Percentiles rank a stretch among this genome's conserved stretches.
phyloP scores from a whole-genome alignment of 345 rosid species.

The Rubroshorea leprosula region DNA sequence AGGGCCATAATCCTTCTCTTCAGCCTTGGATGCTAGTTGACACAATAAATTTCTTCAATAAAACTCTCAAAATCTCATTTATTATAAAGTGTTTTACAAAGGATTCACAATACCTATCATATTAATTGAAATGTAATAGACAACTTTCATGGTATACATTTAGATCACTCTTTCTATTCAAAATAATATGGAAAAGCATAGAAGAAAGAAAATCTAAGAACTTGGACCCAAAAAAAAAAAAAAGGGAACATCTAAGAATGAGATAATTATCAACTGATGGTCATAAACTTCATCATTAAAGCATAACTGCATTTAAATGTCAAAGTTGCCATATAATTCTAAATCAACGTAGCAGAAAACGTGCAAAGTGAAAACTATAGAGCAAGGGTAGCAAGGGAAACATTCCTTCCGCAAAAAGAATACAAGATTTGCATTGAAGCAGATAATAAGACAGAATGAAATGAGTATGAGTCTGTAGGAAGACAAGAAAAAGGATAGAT shows the following conservation, averaged over 20 bases:
- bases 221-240: too few species aligned
- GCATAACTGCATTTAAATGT: neutral
- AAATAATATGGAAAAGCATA: neutral
- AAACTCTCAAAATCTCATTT: neutral
- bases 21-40: neutral
- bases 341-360: too few species aligned
- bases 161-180: neutral
- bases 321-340: neutral
- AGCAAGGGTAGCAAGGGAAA: too few species aligned
- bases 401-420: too few species aligned
- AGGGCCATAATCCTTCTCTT: neutral
- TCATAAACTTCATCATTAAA: neutral
- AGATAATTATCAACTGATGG: neutral
- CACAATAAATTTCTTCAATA: neutral
- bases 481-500: neutral
- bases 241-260: neutral
- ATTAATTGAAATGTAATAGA: neutral
- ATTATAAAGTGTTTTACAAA: neutral
- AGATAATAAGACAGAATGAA: neutral
- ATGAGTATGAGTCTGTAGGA: neutral
- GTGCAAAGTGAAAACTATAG: too few species aligned
- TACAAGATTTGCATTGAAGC: neutral
- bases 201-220: neutral
- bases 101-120: neutral
- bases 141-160: too few species aligned